phyloP scores from a whole-genome alignment of 2,329 filamentous ascomycete genomes.

The Monosporascus sp. region DNA sequence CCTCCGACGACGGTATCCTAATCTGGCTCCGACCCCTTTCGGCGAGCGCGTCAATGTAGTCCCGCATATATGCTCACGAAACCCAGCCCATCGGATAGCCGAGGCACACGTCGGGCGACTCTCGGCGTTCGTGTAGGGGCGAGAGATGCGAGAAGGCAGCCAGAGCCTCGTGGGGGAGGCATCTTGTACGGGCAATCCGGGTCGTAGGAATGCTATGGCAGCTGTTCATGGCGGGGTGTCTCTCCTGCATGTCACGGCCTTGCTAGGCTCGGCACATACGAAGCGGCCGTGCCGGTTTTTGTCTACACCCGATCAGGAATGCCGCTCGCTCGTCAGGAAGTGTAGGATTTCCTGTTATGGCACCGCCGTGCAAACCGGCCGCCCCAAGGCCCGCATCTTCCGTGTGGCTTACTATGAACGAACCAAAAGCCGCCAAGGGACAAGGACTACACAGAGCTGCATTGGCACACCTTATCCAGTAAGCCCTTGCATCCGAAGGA shows the following conservation, averaged over 20 bases:
- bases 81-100: conserved; percentile 51
- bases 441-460: conserved; percentile 43
- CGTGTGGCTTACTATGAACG: conserved; percentile 52
- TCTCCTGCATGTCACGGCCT: conserved; percentile 33
- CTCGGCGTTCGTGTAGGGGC: conserved; percentile 53
- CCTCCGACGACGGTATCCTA: conserved; percentile 36
- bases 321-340: conserved; percentile 37
- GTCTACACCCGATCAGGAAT: too few species aligned
- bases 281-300: neutral
- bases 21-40: conserved; percentile 48
- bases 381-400: conserved; percentile 30
- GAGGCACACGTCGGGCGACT: conserved; percentile 54
- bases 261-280: neutral
- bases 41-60: conserved; percentile 42
- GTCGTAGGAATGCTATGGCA: conserved; percentile 45
- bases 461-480: conserved; percentile 50
- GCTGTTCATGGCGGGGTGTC: conserved; percentile 49
- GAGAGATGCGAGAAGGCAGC: conserved; percentile 41
- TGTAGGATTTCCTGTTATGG: conserved; percentile 42
- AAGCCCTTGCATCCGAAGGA: conserved; percentile 32
- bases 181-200: conserved; percentile 39
- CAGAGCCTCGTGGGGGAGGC: conserved; percentile 33
- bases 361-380: conserved; percentile 41
- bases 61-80: conserved; percentile 51
- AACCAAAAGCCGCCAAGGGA: conserved; percentile 48